phyloP scores from a whole-genome alignment of 805 yeast genomes.

The Suhomyces faveliae region DNA sequence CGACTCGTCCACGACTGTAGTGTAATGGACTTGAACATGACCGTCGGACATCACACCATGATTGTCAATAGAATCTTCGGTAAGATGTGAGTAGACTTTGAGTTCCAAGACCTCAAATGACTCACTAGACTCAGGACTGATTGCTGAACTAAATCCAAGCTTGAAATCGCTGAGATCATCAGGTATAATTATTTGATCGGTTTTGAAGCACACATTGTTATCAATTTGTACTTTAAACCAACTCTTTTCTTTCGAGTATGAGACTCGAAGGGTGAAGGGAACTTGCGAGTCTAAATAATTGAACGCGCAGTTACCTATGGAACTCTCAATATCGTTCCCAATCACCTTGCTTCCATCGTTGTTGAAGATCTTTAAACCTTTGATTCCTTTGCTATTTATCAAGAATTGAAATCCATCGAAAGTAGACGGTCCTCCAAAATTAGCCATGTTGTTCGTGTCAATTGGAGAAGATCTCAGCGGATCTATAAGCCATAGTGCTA shows the following conservation, averaged over 20 bases:
- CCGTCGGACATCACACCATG: conserved; percentile 50
- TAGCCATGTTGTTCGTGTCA: conserved; percentile 23
- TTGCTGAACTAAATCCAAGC: conserved; percentile 54
- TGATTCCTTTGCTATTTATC: conserved; percentile 49
- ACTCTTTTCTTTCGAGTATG: conserved; percentile 47
- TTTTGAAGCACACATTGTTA: conserved; percentile 67
- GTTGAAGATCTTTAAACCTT: conserved; percentile 55
- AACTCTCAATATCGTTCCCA: conserved; percentile 26
- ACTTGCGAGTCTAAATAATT: conserved; percentile 66
- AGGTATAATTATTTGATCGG: conserved; percentile 52
- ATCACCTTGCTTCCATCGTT: conserved; percentile 53
- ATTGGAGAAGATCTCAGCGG: conserved; percentile 15
- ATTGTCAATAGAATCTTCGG: conserved; percentile 56
- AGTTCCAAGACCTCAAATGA: conserved; percentile 64
- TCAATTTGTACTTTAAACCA: conserved; percentile 67
- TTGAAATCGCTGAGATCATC: conserved; percentile 32
- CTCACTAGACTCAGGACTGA: conserved; percentile 44
- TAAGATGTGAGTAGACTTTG: conserved; percentile 52
- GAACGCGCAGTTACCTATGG: conserved; percentile 58
- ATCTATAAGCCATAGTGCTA: conserved; percentile 56
- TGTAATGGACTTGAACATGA: conserved; percentile 37
- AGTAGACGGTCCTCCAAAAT: conserved; percentile 52
- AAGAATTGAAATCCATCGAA: conserved; percentile 66
- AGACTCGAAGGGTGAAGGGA: conserved; percentile 66
- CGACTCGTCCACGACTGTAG: conserved; percentile 11